Percentiles rank a stretch among this genome's conserved stretches.
These are phyloP conservation scores for Fistulina hepatica DNA, from an alignment of 1,284 basidiomycete genomes.

Conservation along the genomic window DNA sequence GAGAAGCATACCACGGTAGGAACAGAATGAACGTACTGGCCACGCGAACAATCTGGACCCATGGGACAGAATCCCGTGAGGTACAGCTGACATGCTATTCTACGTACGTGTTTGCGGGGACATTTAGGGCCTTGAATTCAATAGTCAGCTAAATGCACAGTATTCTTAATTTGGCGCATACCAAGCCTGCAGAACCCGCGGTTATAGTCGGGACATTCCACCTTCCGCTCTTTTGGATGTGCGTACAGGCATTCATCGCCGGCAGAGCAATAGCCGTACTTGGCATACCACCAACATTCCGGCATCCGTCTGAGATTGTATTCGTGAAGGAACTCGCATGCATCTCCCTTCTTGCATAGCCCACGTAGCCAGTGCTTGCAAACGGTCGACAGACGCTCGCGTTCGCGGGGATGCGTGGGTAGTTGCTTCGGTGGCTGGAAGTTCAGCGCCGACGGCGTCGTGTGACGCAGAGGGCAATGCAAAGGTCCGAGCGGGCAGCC, in stretches of 20 bases:
- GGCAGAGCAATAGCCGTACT: slow-evolving; percentile 95
- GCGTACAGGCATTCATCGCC: slow-evolving; percentile 98
- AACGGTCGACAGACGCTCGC: slow-evolving; percentile 85
- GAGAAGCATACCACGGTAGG: slow-evolving; percentile 15
- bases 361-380: slow-evolving; percentile 99
- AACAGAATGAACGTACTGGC: slow-evolving; percentile 64
- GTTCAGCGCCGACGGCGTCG: slow-evolving; percentile 73
- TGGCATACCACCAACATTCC: slow-evolving; percentile 99
- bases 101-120: slow-evolving; percentile 85
- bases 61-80: slow-evolving; percentile 93
- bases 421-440: slow-evolving; percentile 78
- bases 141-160: slow-evolving; percentile 7
- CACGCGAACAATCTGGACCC: slow-evolving; percentile 81
- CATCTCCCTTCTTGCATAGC: slow-evolving; percentile 96
- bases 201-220: slow-evolving; percentile 93
- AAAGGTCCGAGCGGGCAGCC: slow-evolving; percentile 83
- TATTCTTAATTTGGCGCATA: slow-evolving; percentile 26
- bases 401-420: slow-evolving; percentile 72
- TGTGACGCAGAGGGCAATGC: slow-evolving; percentile 86
- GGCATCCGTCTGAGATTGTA: slow-evolving; percentile 98
- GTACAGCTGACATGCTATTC: slow-evolving; percentile 86
- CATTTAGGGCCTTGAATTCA: slow-evolving; percentile 66
- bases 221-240: slow-evolving; percentile 88
- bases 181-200: slow-evolving; percentile 92
- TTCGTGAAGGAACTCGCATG: slow-evolving; percentile 98